Base-by-base conservation (phyloP, 352 stramenopile genomes). In the Phytopythium oedochilum region DNA sequence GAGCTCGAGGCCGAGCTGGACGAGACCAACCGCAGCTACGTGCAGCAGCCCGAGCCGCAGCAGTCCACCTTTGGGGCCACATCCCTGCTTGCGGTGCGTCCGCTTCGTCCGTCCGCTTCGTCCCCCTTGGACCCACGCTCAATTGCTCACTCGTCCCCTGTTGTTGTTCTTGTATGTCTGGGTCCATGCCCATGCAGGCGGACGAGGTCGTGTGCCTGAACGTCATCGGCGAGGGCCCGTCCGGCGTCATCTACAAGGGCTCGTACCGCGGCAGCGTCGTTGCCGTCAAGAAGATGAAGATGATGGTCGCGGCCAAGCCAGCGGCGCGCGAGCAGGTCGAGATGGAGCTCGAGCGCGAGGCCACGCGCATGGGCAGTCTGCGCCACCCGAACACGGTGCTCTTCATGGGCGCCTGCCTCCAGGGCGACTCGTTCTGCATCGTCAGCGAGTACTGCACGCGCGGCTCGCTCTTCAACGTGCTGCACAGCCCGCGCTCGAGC, bases 341-440 rank as follows among this genome's bases (percentile, higher is more conserved):
- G 63, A 89, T 81, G 68, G 78, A 87, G 54, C 73, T 95, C n/a
- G 73, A 92, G 59, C 67, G 88, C 29, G 83, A 93, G 49, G 85
- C 83, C 46, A 80, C 81, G 32, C 77, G 85, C 46, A 95, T 95
- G 83, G 84, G 85, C 53, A 90, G 81, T 44, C 83, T 99, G 62
- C 77, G 96, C n/a, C 97, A 99, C 74, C 97, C 97, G 3, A 99
- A 99, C 73, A 98, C 98, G 25, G 97, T 98, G 60, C 77, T 99
- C 22, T 99, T 98, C 69, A 98, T 99, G 92, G 96, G 96, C 39
- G 96, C 96, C 34, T 99, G 95, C 71, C 78, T 98, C 15, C 81
- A 97, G 56, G 89, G 96, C 53, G 92, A 97, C 40, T 97, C 98
- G 66, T 92, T 98, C 52, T 97, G 94, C 44, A 98, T 99, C 52